Evolutionary conservation across 768 basidiomycete species (phyloP).

Genomic region (Cystobasidiopsis lactophilus): DNA sequence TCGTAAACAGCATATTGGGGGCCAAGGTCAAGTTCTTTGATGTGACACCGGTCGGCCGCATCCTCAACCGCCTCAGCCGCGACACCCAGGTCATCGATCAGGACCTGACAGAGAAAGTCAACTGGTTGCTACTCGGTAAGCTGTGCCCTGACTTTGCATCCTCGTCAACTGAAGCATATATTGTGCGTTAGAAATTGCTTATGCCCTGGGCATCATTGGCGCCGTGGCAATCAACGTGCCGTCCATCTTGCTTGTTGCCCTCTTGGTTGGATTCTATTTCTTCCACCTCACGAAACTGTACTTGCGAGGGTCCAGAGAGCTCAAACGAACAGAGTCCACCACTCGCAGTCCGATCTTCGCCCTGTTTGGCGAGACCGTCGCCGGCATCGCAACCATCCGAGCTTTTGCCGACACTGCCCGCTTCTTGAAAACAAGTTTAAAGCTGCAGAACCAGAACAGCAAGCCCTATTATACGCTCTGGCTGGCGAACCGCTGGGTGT

Average conservation of each 20-base stretch:
- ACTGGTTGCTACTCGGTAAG: slow-evolving; percentile 10
- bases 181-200: slow-evolving; percentile 2
- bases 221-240: slow-evolving; percentile 26
- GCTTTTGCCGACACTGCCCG: slow-evolving; percentile 27
- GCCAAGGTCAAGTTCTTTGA: slow-evolving; percentile 21
- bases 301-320: slow-evolving; percentile 25
- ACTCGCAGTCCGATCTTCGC: slow-evolving; percentile 26
- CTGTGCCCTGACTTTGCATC: slow-evolving; percentile 4
- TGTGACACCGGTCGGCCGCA: slow-evolving; percentile 23
- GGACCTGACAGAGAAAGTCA: slow-evolving; percentile 5
- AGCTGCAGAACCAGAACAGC: slow-evolving; percentile 25
- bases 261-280: slow-evolving; percentile 23
- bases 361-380: slow-evolving; percentile 25
- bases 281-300: slow-evolving; percentile 24
- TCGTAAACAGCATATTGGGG: slow-evolving; percentile 23
- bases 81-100: slow-evolving; percentile 28
- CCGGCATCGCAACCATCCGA: slow-evolving; percentile 27
- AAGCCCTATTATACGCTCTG: slow-evolving; percentile 28
- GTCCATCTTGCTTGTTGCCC: slow-evolving; percentile 22
- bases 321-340: slow-evolving; percentile 26
- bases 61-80: slow-evolving; percentile 26
- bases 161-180: slow-evolving; percentile 12
- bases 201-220: slow-evolving; percentile 18
- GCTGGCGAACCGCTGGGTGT: slow-evolving; percentile 22
- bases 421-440: slow-evolving; percentile 25